Evolutionary conservation across 805 yeast species (phyloP), one percentile per base, ranked within the genome.

Genomic region (Scheffersomyces amazonensis): DNA sequence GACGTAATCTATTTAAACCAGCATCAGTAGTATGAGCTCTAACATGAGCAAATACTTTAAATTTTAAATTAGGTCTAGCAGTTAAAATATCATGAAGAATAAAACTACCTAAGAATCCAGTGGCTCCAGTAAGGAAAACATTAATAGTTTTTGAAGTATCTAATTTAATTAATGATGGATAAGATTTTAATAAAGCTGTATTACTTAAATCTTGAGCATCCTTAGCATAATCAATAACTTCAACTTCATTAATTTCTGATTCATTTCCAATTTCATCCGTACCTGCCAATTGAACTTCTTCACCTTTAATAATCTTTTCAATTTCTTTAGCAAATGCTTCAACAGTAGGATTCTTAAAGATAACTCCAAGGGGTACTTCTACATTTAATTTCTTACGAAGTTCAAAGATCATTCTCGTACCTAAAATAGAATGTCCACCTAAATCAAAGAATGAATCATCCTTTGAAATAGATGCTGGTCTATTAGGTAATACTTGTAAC

Each of bases 361-460:
- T 83, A 5, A 85, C 80, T 3, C 96, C 96, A 44, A 93, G 70
- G 17, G 99, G 97, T 37, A 93, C 69, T 43, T 89, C 96, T 30
- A 90, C 76, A 29, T 78, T 75, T 42, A 90, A 70, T 48, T 75
- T 76, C 66, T 85, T 83, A 59, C 97, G 78, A 50, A 93, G 76
- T 49, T 86, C 90, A 54, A 93, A 93, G 44, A 93, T 91, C 96
- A 93, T 89, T 58, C 95, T 79, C 0, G 99, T 95, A 6, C 98
- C 98, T 46, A 93, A 71, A 52, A 93, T 91, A 1, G 98, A 91
- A 63, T 93, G 99, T 2, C 99, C 99, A 42, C 99, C 99, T 37
- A 95, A 69, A 57, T 93, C 99, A 55, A 93, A 93, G 77, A 93
- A 93, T 1, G 95, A 86, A 60, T 93, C 99, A 2, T 76, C 76